Evolutionary conservation across 2,329 filamentous ascomycete species (phyloP), one percentile per base, ranked within the genome.

Genomic region (Claviceps pusilla): DNA sequence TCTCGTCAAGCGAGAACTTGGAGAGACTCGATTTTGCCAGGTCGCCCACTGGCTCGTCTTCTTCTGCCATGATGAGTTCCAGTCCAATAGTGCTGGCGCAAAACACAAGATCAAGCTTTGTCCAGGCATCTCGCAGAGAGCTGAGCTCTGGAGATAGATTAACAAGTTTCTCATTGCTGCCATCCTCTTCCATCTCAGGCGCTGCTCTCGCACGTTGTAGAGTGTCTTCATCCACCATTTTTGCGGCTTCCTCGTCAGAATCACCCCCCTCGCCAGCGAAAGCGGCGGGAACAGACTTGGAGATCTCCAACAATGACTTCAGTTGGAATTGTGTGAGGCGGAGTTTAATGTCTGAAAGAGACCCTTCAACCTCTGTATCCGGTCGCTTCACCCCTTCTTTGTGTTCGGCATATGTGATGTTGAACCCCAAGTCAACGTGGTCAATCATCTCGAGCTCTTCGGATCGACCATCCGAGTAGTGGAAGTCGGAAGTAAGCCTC

Each of bases 381-480:
- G 93, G 93, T 43, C 91, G 80, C 63, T 93, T 84, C 53, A 79
- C 75, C 14, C 86, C 86, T 37, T 79, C 68, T 60, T 81, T 83
- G 65, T 98, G 93, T 65, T 97, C 91, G 0, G 90, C 81, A 68
- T 96, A 91, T 2, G 86, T 94, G 59, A 98, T 84, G 57, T 87
- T 87, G 71, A 98, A 96, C 50, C 87, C 87, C 29, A 99, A 74
- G 65, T 98, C 93, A 12, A 98, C 89, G 61, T 96, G 89, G 63
- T 98, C 90, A 61, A 99, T 95, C 73, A 99, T 86, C 66, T 98
- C 89, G 7, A 98, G 75, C 66, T 95, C 89, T 67, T 98, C 93
- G 0, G 81, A 80, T 55, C 79, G 71, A 39, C 82, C 79, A 2
- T 83, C 76, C 0, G 80, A 69, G 62, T 94, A 97, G 65, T 95